These are phyloP conservation scores for Epichloe sp. DNA, from an alignment of 2,329 filamentous ascomycete genomes.

Conservation along the genomic window DNA sequence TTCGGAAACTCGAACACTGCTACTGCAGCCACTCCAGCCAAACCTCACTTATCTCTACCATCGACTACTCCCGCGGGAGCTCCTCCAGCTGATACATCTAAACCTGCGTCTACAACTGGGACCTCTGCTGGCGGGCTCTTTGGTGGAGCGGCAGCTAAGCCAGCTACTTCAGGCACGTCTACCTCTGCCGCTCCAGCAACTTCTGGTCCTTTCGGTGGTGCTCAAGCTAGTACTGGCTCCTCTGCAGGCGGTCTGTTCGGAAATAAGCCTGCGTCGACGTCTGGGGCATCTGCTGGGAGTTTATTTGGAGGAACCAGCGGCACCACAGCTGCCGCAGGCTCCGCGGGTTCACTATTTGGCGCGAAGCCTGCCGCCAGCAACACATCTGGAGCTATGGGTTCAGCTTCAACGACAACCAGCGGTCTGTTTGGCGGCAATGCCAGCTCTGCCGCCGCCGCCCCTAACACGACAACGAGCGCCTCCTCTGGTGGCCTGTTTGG, in stretches of 20 bases:
- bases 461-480: constrained; percentile 16
- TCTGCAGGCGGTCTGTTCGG: constrained; percentile 8
- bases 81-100: constrained; percentile 30
- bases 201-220: background rate
- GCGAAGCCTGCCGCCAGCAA: constrained; percentile 25
- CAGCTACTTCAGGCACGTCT: constrained; percentile 9
- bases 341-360: constrained; percentile 24
- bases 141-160: constrained; percentile 11
- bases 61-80: constrained; percentile 36
- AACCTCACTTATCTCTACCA: constrained; percentile 4
- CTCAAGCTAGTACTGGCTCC: constrained; percentile 13
- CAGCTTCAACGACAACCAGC: constrained; percentile 20
- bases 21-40: constrained; percentile 16
- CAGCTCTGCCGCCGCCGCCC: constrained; percentile 9
- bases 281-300: constrained; percentile 10
- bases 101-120: constrained; percentile 9
- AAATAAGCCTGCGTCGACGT: constrained; percentile 12
- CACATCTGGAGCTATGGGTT: constrained; percentile 18
- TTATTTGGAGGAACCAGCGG: constrained; percentile 14
- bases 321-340: constrained; percentile 11
- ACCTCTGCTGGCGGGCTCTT: constrained; percentile 13
- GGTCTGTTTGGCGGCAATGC: constrained; percentile 21
- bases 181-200: constrained; percentile 10
- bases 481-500: constrained; percentile 20
- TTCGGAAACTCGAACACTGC: constrained; percentile 17